A percentile compares a stretch with the other conserved stretches of the same genome.
phyloP scores from a whole-genome alignment of 2,329 filamentous ascomycete species.

The Sclerotinia trifoliorum region DNA sequence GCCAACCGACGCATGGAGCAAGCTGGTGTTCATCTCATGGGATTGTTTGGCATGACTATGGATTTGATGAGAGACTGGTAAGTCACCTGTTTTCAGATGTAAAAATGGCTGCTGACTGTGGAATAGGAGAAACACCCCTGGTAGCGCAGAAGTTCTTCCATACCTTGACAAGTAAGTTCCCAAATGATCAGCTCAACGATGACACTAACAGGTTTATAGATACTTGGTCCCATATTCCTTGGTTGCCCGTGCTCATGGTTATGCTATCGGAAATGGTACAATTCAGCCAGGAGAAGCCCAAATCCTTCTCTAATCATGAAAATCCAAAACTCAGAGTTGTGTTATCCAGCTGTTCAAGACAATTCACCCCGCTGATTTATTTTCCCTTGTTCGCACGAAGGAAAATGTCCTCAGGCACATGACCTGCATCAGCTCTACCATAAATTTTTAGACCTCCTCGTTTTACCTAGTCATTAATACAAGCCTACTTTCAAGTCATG shows the following conservation, averaged over 20 bases:
- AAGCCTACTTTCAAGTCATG: background rate
- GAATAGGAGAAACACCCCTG: constrained; percentile 42
- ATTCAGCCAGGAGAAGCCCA: constrained; percentile 54
- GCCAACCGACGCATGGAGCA: constrained; percentile 65
- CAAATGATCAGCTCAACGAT: too few species aligned
- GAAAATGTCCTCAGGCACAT: background rate
- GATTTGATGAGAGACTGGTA: constrained; percentile 38
- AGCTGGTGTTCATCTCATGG: constrained; percentile 58
- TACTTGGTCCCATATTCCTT: constrained; percentile 65
- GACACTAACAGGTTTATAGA: constrained; percentile 28
- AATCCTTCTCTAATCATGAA: background rate
- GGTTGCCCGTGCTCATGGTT: constrained; percentile 60
- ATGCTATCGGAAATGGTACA: constrained; percentile 59
- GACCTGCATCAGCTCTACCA: background rate
- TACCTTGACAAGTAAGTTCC: constrained; percentile 54
- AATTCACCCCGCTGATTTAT: background rate
- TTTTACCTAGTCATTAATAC: constrained; percentile 2
- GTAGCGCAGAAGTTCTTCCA: constrained; percentile 57
- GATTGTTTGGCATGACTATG: constrained; percentile 37
- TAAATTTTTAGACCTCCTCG: background rate
- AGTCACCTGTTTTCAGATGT: background rate
- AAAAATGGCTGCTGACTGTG: constrained; percentile 14
- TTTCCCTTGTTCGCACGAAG: background rate
- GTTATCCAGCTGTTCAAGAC: background rate
- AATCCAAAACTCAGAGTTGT: background rate